Base-by-base conservation (phyloP, 2,329 filamentous ascomycete species). In the Colletotrichum limetticola region DNA sequence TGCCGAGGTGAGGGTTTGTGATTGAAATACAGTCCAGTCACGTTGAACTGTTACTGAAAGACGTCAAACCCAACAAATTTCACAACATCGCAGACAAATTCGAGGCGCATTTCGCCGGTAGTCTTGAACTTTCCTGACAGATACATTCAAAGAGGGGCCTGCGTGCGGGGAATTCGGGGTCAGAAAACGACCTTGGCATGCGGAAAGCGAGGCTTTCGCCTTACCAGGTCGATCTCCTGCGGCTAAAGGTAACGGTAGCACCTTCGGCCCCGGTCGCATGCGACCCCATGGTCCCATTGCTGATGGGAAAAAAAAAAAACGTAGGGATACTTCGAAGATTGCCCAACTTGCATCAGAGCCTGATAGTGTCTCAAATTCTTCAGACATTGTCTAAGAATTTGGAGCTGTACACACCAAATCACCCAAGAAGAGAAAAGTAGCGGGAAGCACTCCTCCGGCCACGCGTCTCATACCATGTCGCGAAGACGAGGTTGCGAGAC, bases 111-210 rank as follows among this genome's bases (percentile, higher is more conserved):
- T 4, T 19, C 59, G 26, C 30, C 30, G 22, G 35, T 16, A 12
- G 30, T n/a, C 46, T 24, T 12, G 35, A 24, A 5, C 12, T 9
- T 22, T 19, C 30, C 28, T 30, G 35, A 24, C 12, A 24, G 60
- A 26, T 22, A 12, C 35, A 5, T 24, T 19, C 32, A 6, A 26
- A 8, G 68, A 58, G 57, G 52, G 64, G 65, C 58, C n/a, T 4
- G 52, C 11, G 35, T 72, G 69, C 65, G 65, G 69, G 65, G 69
- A 63, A 68, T 68, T 72, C 49, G 65, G 69, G 53, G 65, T 63
- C 57, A 14, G 53, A 57, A 35, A 63, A 32, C 19, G 16, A 26
- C 22, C 24, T 62, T 22, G 24, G 61, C 24, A 61, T 67, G 57
- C 68, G 55, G 66, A 62, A 68, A 68, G 28, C 61, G 68, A 53